Conservation (phyloP, 768 basidiomycete genomes). For the Glaciozyma antarctica region DNA sequence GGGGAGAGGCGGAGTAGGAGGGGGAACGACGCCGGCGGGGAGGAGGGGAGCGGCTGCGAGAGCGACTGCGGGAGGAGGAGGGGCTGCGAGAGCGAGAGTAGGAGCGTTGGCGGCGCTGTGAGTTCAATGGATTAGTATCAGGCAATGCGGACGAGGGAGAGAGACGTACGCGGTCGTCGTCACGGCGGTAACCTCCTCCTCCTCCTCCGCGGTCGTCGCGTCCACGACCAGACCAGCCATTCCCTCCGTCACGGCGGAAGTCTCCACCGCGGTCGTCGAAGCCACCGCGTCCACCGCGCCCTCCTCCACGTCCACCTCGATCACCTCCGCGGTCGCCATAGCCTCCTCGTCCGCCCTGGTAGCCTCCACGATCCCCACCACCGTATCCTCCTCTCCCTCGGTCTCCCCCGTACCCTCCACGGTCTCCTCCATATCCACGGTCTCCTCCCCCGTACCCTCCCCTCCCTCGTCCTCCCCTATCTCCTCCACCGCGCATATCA, state of each 20-base stretch:
- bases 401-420: constrained; percentile 32
- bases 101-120: constrained; percentile 1
- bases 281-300: constrained; percentile 6
- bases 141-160: not conserved
- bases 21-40: constrained; percentile 7
- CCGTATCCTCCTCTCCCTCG: constrained; percentile 41
- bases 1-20: not conserved
- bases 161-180: constrained; percentile 1
- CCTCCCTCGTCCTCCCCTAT: constrained; percentile 40
- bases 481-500: constrained; percentile 49
- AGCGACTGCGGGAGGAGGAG: constrained; percentile 2
- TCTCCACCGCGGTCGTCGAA: constrained; percentile 43
- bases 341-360: not conserved
- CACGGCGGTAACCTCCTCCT: constrained; percentile 37
- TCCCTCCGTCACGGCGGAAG: constrained; percentile 34
- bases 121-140: not conserved
- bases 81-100: constrained; percentile 5
- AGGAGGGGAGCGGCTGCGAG: not conserved
- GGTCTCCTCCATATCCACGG: not conserved
- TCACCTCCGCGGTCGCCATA: constrained; percentile 31
- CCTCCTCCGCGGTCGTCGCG: constrained; percentile 36
- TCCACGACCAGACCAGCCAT: not conserved
- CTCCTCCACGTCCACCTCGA: not conserved
- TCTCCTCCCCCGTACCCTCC: not conserved
- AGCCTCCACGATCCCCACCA: not conserved